Evolutionary conservation across 2,329 filamentous ascomycete species (phyloP).

Genomic region (Ophiostoma australiae): DNA sequence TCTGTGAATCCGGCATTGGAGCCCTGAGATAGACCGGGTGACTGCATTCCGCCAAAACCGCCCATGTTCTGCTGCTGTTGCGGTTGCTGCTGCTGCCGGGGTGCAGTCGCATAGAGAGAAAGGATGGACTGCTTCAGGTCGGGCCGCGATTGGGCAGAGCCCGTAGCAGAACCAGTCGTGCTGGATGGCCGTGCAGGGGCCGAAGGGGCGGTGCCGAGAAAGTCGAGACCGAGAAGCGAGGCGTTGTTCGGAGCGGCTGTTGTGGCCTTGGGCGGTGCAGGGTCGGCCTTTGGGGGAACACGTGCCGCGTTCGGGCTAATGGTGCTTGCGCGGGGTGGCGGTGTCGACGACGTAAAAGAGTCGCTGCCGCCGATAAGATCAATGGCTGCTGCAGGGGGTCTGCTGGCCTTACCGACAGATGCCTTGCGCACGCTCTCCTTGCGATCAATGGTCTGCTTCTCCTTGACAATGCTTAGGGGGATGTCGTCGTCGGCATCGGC

Average conservation of each 20-base stretch:
- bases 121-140: conserved; percentile 97
- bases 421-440: conserved; percentile 59
- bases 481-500: conserved; percentile 81
- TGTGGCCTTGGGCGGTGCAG: conserved; percentile 62
- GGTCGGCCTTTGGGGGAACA: conserved; percentile 56
- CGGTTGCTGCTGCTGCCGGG: conserved; percentile 61
- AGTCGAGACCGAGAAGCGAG: conserved; percentile 86
- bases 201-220: conserved; percentile 69
- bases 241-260: conserved; percentile 42
- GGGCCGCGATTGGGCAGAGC: conserved; percentile 67
- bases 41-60: conserved; percentile 60
- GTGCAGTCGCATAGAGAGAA: conserved; percentile 82
- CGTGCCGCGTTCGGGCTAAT: conserved; percentile 59
- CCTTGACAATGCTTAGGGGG: conserved; percentile 57
- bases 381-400: conserved; percentile 30
- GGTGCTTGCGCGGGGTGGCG: conserved; percentile 66
- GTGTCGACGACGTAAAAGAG: conserved; percentile 38
- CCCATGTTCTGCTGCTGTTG: conserved; percentile 52
- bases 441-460: conserved; percentile 60
- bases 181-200: conserved; percentile 77
- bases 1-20: conserved; percentile 33
- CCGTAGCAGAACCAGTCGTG: conserved; percentile 53
- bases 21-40: conserved; percentile 32
- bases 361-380: conserved; percentile 78
- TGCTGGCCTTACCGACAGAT: conserved; percentile 43